Evolutionary conservation across 2,329 filamentous ascomycete species (phyloP).

Genomic region (Fusarium pseudonygamai): DNA sequence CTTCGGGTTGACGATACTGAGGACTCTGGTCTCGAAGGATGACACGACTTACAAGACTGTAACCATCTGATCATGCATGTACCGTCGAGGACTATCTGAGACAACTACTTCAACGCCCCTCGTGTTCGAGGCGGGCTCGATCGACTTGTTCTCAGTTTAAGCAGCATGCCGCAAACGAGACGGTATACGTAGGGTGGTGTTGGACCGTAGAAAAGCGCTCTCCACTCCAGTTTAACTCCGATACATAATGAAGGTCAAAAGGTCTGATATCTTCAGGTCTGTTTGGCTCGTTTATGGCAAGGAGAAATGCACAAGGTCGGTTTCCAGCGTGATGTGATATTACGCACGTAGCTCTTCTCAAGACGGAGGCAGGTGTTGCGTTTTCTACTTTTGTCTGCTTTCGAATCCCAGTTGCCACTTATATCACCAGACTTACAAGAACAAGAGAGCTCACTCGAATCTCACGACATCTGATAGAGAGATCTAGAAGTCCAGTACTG

Average conservation of each 20-base stretch:
- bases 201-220: constrained; percentile 29
- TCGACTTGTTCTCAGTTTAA: neutral
- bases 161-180: constrained; percentile 9
- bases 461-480: neutral
- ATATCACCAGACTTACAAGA: neutral
- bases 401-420: neutral
- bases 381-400: neutral
- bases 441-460: neutral
- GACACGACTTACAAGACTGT: neutral
- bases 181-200: constrained; percentile 14
- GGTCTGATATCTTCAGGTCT: neutral
- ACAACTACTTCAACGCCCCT: neutral
- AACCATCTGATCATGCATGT: neutral
- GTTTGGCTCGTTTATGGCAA: neutral
- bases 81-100: neutral
- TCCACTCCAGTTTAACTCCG: constrained; percentile 14
- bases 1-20: constrained; percentile 3
- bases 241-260: constrained; percentile 2
- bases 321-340: neutral
- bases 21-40: neutral
- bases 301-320: neutral
- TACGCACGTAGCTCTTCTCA: too few species aligned
- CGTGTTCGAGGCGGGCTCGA: neutral
- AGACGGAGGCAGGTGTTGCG: neutral
- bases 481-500: neutral